A percentile compares a stretch with the other conserved stretches of the same genome.
phyloP scores from a whole-genome alignment of 169 alveolate species.

The Cyclospora cayetanensis region DNA sequence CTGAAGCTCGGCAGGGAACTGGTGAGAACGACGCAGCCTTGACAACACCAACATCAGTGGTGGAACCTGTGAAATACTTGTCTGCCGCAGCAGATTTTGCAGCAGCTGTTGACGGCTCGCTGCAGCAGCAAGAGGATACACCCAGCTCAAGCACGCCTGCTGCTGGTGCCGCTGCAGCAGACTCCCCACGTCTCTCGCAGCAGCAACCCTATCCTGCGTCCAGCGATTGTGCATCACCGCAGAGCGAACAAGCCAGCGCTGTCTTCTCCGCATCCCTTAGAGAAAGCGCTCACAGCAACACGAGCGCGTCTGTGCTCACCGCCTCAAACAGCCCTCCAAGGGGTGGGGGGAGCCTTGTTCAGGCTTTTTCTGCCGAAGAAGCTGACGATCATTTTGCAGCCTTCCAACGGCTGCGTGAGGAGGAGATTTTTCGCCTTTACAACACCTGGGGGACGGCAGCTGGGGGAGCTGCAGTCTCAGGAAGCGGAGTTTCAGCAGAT shows the following conservation, averaged over 20 bases:
- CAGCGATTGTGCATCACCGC: no score
- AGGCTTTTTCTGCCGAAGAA: not conserved
- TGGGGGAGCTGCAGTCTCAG: not conserved
- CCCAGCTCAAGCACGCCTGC: no score
- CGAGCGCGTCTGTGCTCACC: not conserved
- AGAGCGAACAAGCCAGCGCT: no score
- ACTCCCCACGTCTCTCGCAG: no score
- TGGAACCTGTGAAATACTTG: not conserved
- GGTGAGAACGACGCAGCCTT: no score
- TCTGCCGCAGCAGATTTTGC: not conserved
- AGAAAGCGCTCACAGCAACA: not conserved
- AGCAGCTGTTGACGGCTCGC: not conserved
- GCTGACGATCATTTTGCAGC: conserved; percentile 6
- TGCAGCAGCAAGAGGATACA: not conserved
- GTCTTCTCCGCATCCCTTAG: no score
- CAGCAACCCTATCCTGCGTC: not conserved
- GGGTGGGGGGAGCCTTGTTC: not conserved
- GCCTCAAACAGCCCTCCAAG: not conserved
- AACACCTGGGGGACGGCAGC: not conserved
- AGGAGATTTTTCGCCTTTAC: not conserved
- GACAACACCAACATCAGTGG: not conserved
- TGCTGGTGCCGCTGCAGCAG: no score
- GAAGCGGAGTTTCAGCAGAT: not conserved
- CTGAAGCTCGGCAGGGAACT: no score
- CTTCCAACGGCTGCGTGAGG: not conserved